A percentile compares a stretch with the other conserved stretches of the same genome.
Evolutionary conservation across 2,329 filamentous ascomycete species (phyloP).

Genomic region (Xylariaceae sp.): DNA sequence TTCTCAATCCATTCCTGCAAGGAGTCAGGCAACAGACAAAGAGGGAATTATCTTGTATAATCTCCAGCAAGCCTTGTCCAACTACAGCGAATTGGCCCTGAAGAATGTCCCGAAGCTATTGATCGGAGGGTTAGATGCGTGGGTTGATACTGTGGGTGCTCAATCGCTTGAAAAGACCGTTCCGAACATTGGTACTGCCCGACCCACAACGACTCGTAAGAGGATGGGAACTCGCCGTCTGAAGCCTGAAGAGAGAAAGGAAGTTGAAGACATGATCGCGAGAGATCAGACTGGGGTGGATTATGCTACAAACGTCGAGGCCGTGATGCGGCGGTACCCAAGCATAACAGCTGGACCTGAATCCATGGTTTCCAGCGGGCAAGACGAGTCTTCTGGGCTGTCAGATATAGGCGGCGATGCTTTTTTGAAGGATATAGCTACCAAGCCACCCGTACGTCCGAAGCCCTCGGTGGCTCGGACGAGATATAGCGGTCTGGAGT

Average conservation of each 20-base stretch:
- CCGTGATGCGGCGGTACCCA: slow-evolving; percentile 79
- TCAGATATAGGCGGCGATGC: slow-evolving; percentile 32
- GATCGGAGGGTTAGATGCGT: slow-evolving; percentile 78
- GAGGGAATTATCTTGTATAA: slow-evolving; percentile 59
- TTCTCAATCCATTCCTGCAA: slow-evolving; percentile 48
- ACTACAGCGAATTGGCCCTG: slow-evolving; percentile 77
- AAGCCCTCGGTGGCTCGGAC: slow-evolving; percentile 62
- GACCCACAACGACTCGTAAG: slow-evolving; percentile 27
- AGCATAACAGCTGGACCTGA: slow-evolving; percentile 60
- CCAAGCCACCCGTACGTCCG: slow-evolving; percentile 60
- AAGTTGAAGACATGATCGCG: slow-evolving; percentile 74
- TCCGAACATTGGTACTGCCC: slow-evolving; percentile 9
- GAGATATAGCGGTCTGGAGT: slow-evolving; percentile 73
- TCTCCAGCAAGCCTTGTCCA: slow-evolving; percentile 73
- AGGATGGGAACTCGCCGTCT: slow-evolving; percentile 50
- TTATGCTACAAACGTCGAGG: slow-evolving; percentile 71
- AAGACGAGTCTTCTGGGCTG: slow-evolving; percentile 16
- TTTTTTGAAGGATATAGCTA: slow-evolving; percentile 45
- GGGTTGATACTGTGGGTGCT: slow-evolving; percentile 76
- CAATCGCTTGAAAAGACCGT: slow-evolving; percentile 48
- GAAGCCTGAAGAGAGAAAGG: slow-evolving; percentile 72
- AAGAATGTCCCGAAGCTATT: slow-evolving; percentile 73
- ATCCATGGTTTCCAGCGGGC: slow-evolving; percentile 49
- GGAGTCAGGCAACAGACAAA: slow-evolving; percentile 29
- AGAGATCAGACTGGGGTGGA: slow-evolving; percentile 51